These are phyloP conservation scores for Linum usitatissimum DNA, from an alignment of 345 rosid genomes.

Conservation along the genomic window DNA sequence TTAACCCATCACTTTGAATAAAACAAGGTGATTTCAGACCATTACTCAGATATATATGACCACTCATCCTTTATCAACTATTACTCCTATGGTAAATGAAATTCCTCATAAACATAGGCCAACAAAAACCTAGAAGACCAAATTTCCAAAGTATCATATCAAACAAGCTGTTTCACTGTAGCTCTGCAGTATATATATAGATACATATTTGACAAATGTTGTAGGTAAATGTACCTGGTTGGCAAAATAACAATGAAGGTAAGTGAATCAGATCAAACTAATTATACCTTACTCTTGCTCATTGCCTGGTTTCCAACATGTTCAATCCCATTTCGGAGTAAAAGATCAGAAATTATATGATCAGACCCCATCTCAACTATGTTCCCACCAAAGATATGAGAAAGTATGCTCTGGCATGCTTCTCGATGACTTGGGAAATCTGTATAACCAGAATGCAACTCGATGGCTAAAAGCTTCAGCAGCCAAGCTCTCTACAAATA, in stretches of 20 bases:
- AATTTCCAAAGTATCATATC: neutral
- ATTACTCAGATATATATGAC: neutral
- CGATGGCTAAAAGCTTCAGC: slow-evolving; percentile 78
- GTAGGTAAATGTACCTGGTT: neutral
- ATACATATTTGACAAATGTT: neutral
- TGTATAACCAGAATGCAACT: slow-evolving; percentile 62
- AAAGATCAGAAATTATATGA: slow-evolving; percentile 23
- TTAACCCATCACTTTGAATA: no score
- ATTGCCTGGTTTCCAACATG: slow-evolving; percentile 45
- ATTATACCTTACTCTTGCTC: slow-evolving; percentile 66
- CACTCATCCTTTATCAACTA: neutral
- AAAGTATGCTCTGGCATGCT: slow-evolving; percentile 59
- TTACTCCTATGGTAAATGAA: no score
- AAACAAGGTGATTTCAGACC: neutral
- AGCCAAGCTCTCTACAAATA: slow-evolving; percentile 83
- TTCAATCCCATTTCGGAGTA: slow-evolving; percentile 34
- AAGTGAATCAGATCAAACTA: neutral
- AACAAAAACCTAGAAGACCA: neutral
- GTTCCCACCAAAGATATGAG: slow-evolving; percentile 71
- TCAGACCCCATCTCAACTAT: slow-evolving; percentile 32
- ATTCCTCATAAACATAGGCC: neutral
- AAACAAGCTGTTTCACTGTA: neutral
- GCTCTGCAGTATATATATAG: neutral
- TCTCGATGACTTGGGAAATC: slow-evolving; percentile 53
- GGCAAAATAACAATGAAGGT: neutral